Evolutionary conservation across 176 grass and related monocot genomes (phyloP).

Genomic region (Themeda triandra): DNA sequence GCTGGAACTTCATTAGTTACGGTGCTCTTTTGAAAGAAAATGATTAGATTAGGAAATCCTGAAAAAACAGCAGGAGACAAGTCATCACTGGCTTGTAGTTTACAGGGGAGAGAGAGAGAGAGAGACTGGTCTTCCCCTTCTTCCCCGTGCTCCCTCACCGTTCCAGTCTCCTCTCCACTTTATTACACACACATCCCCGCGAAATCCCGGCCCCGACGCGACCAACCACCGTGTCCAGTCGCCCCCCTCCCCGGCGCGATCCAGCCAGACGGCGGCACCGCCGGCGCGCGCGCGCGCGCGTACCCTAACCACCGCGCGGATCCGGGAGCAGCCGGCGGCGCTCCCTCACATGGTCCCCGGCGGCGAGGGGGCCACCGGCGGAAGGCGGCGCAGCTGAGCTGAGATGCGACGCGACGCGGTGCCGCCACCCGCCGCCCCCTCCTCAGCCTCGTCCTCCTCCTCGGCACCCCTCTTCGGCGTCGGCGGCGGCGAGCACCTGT

Average conservation of each 20-base stretch:
- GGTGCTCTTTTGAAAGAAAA: no score
- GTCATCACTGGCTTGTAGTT: no score
- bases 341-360: constrained; percentile 48
- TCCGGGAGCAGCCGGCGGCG: constrained; percentile 40
- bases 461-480: constrained; percentile 34
- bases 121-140: not conserved
- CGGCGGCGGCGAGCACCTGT: constrained; percentile 46
- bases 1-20: no score
- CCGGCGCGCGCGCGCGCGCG: constrained; percentile 41
- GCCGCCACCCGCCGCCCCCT: constrained; percentile 25
- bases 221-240: constrained; percentile 26
- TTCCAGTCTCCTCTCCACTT: constrained; percentile 9
- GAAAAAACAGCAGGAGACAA: no score
- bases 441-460: constrained; percentile 1
- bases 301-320: constrained; percentile 22
- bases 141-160: not conserved
- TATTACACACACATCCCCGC: constrained; percentile 18
- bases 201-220: constrained; percentile 2
- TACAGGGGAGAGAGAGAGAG: no score
- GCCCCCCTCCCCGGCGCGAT: constrained; percentile 13
- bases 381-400: constrained; percentile 44
- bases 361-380: constrained; percentile 14
- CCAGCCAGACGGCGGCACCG: constrained; percentile 12
- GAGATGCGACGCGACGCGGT: constrained; percentile 64
- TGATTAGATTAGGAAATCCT: no score